Percentiles rank a stretch among this genome's conserved stretches.
These are phyloP conservation scores for Gossypium thurberi DNA, from an alignment of 345 rosid genomes.

Conservation along the genomic window DNA sequence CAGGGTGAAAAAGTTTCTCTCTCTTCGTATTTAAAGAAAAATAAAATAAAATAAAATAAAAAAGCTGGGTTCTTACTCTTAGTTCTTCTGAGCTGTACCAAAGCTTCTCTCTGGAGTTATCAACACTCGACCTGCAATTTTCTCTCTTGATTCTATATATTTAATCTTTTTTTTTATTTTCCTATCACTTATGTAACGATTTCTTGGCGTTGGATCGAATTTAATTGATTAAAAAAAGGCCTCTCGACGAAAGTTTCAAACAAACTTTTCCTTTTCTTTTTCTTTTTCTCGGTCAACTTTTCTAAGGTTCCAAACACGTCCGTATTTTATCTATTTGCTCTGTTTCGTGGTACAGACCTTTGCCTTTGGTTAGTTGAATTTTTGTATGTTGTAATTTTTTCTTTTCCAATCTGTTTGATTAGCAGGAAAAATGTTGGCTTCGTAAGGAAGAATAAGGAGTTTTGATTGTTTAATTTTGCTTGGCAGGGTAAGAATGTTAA, in stretches of 20 bases:
- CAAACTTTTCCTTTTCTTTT: not conserved
- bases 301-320: no score
- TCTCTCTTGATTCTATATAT: not conserved
- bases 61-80: not conserved
- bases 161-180: not conserved
- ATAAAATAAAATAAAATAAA: not conserved
- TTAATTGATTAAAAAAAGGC: not conserved
- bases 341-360: conserved; percentile 25
- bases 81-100: conserved; percentile 29
- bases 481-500: not conserved
- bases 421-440: not conserved
- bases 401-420: not conserved
- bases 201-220: conserved; percentile 7
- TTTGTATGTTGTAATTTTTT: not conserved
- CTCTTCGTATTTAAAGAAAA: not conserved
- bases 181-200: not conserved
- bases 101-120: conserved; percentile 7
- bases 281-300: not conserved
- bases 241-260: not conserved
- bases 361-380: conserved; percentile 16
- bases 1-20: conserved; percentile 3
- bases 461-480: not conserved
- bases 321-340: not conserved
- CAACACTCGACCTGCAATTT: conserved; percentile 20
- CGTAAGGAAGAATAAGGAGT: not conserved